Base-by-base conservation (phyloP, 2,329 filamentous ascomycete genomes). In the Scedosporium dehoogii region DNA sequence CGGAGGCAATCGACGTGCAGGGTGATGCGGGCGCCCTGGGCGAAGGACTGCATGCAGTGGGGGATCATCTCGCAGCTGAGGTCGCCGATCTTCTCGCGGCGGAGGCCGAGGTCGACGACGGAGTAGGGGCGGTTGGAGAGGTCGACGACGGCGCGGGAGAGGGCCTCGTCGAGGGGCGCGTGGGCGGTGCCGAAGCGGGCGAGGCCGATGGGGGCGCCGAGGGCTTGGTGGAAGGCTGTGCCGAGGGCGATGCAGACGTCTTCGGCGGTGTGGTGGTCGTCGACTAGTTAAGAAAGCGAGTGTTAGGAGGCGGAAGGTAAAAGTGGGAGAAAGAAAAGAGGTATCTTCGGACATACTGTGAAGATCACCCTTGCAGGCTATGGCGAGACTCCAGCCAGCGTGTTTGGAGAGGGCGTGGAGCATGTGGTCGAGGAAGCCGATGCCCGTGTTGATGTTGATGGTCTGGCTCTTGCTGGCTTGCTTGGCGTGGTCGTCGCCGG, bases 351-450 rank as follows among this genome's bases (percentile, higher is more conserved):
- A 82, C 85, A 67, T 77, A 93, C 90, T 96, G 79, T 96, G 90
- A 61, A 97, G 78, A 77, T 99, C 94, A 62, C 94, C 94, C 73
- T 88, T 84, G 75, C 91, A 96, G 66, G 85, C 81, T 63, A 99
- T 79, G 38, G 86, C 86, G 69, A 99, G 77, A 78, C 89, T 94
- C 94, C 93, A 97, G 66, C 94, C 93, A 5, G 90, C 87, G 77
- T 99, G 94, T 78, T 99, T 97, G 59, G 94, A 90, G 62, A 97
- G 83, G 5, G 94, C 94, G 76, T 99, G 94, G 59, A 97, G 83
- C 93, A 99, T 97, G 80, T 99, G 94, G 78, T 99, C 94, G 63
- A 99, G 82, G 77, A 99, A 99, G 64, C 94, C 94, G 74, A 99
- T 96, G 67, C 94, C 94, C 0, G 93, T 96, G 81, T 91, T 87